phyloP scores from a whole-genome alignment of 148 eudicot genomes.

The Simmondsia chinensis region DNA sequence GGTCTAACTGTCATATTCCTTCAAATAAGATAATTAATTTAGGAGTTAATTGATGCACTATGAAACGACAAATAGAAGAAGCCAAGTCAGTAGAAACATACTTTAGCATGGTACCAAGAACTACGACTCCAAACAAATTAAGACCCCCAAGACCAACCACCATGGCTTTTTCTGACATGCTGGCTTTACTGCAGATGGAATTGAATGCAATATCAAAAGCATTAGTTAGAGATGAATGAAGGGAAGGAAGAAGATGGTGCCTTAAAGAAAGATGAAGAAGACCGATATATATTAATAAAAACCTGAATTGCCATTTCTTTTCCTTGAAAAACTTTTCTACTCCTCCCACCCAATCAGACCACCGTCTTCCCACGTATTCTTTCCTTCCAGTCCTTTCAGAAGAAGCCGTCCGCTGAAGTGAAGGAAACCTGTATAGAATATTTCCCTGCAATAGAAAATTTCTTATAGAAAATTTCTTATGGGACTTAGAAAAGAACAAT shows the following conservation, averaged over 20 bases:
- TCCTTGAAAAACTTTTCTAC: slow-evolving; percentile 61
- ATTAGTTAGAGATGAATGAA: too few relatives aligned
- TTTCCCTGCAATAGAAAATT: slow-evolving; percentile 63
- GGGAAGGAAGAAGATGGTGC: too few relatives aligned
- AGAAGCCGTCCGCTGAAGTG: slow-evolving; percentile 91
- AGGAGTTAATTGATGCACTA: slow-evolving; percentile 14
- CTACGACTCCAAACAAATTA: slow-evolving; percentile 77
- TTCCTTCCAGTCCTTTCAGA: slow-evolving; percentile 51
- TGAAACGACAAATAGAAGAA: slow-evolving; percentile 1
- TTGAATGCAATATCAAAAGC: slow-evolving; percentile 1
- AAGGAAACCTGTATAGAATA: slow-evolving; percentile 82
- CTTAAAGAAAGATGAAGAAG: too few relatives aligned
- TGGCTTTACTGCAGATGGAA: slow-evolving; percentile 64
- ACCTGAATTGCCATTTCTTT: slow-evolving; percentile 88
- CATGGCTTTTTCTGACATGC: slow-evolving; percentile 72
- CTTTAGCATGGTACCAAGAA: slow-evolving; percentile 82
- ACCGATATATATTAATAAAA: too few relatives aligned
- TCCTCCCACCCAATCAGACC: slow-evolving; percentile 67
- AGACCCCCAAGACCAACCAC: slow-evolving; percentile 85
- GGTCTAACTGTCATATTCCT: slow-evolving; percentile 53
- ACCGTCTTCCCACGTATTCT: slow-evolving; percentile 71
- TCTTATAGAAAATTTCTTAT: too few relatives aligned
- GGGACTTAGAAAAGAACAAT: too few relatives aligned
- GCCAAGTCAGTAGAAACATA: slow-evolving; percentile 19
- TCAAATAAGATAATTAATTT: slow-evolving; percentile 12